Evolutionary conservation across 1,284 basidiomycete genomes (phyloP), one percentile per base, ranked within the genome.

Genomic region (Tilletiopsis washingtonensis): DNA sequence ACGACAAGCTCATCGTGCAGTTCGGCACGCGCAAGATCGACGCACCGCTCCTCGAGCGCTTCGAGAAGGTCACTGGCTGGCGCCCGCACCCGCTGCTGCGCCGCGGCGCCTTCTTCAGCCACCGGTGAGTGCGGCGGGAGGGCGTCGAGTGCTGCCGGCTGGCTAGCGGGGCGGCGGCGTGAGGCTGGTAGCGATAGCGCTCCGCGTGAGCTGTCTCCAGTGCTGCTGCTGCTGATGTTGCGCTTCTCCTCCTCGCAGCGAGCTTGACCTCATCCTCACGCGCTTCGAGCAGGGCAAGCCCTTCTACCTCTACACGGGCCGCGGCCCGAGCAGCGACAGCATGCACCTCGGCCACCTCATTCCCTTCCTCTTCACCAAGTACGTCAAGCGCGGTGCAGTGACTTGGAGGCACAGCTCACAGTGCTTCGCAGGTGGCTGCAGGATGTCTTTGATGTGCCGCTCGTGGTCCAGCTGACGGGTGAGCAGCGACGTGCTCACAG

Each of bases 271-370:
- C 66, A 96, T 98, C 53, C 78, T 99, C 47, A 90, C 94, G 75
- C 84, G 91, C 45, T 97, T 89, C 75, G 93, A 98, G 76, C 85
- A 94, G 74, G 85, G 87, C 17, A 94, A 97, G 75, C 93, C 91
- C 4, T 98, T 97, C 78, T 99, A 88, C 78, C 78, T 99, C 59
- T 99, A 99, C 76, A 99, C 94, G 0, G 94, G 94, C 29, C 82
- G 94, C 51, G 94, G 94, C 11, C 94, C 94, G 17, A 91, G 87
- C 62, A 93, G 88, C 61, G 88, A 89, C 73, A 94, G 89, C 67
- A 89, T 99, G 86, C 94, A 99, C 77, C 77, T 98, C 56, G 94
- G 94, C 21, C 94, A 99, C 73, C 85, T 94, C 82, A 85, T 97
- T 53, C 94, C 93, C 1, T 98, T 99, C 75, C 81, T 88, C 45